Percentiles rank a stretch among this genome's conserved stretches.
These are phyloP conservation scores for Furcasterigmium furcatum DNA, from an alignment of 2,329 filamentous ascomycete genomes.

Conservation along the genomic window DNA sequence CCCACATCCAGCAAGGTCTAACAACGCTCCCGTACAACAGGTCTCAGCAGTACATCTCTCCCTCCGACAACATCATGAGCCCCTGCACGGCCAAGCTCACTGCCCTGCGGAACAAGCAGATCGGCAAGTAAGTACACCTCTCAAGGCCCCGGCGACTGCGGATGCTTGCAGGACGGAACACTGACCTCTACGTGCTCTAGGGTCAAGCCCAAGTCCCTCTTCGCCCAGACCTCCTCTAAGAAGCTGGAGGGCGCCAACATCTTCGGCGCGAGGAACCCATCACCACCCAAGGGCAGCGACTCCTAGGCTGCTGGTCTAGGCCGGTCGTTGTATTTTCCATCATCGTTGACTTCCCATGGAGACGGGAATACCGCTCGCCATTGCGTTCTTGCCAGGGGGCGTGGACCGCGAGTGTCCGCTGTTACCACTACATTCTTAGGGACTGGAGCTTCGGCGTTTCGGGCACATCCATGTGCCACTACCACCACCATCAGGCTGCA, in stretches of 20 bases:
- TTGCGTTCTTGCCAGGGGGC: constrained; percentile 3
- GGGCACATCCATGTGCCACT: not conserved
- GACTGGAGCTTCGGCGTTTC: not conserved
- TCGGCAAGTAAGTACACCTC: constrained; percentile 64
- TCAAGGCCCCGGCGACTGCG: too few relatives aligned
- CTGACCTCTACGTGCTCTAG: constrained; percentile 27
- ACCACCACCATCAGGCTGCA: not conserved
- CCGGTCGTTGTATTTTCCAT: constrained; percentile 1
- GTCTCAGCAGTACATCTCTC: constrained; percentile 66
- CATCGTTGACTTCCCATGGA: not conserved
- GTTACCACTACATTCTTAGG: constrained; percentile 10
- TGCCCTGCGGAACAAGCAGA: constrained; percentile 76
- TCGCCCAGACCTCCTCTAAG: constrained; percentile 63
- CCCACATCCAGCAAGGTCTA: constrained; percentile 6
- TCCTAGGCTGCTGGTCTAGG: constrained; percentile 1
- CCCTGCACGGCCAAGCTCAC: constrained; percentile 81
- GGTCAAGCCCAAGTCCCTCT: constrained; percentile 65
- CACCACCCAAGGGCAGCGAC: constrained; percentile 8
- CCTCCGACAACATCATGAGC: constrained; percentile 86
- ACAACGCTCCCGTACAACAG: constrained; percentile 17
- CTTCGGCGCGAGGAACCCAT: constrained; percentile 20
- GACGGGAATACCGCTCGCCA: not conserved
- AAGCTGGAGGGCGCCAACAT: constrained; percentile 43
- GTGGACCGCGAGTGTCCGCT: not conserved
- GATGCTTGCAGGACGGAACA: too few relatives aligned